Base-by-base conservation (phyloP, 306 rosid species). In the Medicago lupulina region DNA sequence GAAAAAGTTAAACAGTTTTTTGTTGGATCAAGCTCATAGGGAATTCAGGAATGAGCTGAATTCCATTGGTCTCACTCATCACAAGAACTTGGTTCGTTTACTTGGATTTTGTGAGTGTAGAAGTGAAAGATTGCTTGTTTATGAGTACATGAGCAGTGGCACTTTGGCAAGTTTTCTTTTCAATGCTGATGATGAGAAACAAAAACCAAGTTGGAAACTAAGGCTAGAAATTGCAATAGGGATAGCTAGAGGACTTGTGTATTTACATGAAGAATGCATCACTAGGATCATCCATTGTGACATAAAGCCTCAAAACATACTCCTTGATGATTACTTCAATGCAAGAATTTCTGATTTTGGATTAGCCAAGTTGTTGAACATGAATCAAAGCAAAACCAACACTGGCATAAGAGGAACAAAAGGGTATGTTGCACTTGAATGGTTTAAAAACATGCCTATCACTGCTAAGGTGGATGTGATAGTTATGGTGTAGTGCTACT, bases 41-140 rank as follows among this genome's bases (percentile, higher is more conserved):
- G 94, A 89, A 44, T 89, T 83, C 74, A 83, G 71, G 66, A 83
- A 83, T 63, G 86, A 83, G 39, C 15, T 83, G 17, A 74, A 70
- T 36, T 60, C 43, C 41, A 83, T 83, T 46, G 86, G 83, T 67
- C 78, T 62, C 34, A 83, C 83, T 16, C 86, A 83, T 40, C 86
- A 83, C 34, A 83, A 70, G 71, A 83, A 79, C 68, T 57, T 83
- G 74, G 86, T 83, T 57, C 78, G 81, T 14, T 16, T 83, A 17
- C 58, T 83, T 10, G 86, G 86, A 11, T 83, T 74, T 11, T 83
- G 81, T 39, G 83, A 74, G 31, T 15, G 59, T 18, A 77, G 59
- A 53, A 0, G 25, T 9, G 83, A 83, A 63, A 16, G 58, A 51
- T 7, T 51, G 58, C 10, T 51, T 16, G 58, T 51, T 51, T 51